Conservation (phyloP, 306 rosid species). For the Spatholobus suberectus region DNA sequence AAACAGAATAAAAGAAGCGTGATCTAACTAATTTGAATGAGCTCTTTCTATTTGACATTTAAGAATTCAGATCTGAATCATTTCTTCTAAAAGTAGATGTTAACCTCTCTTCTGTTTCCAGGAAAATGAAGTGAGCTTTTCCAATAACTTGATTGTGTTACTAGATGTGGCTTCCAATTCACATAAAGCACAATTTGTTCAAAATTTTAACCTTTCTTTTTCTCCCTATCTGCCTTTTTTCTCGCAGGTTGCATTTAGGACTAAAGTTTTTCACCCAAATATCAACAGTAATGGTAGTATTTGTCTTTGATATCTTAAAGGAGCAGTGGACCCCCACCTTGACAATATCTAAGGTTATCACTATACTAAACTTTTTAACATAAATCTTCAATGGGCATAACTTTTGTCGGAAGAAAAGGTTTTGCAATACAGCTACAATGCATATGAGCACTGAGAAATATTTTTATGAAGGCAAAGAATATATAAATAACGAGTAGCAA, state of each 20-base stretch:
- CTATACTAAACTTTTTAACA: constrained; percentile 17
- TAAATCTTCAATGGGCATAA: not conserved
- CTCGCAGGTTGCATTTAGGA: no score
- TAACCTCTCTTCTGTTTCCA: not conserved
- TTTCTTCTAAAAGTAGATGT: not conserved
- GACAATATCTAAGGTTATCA: constrained; percentile 74
- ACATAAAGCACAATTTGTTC: not conserved
- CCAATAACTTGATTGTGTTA: not conserved
- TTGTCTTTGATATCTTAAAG: constrained; percentile 84
- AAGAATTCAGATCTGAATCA: no score
- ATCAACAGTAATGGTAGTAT: constrained; percentile 92
- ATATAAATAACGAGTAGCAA: not conserved
- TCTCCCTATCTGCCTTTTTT: not conserved
- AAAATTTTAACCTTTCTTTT: not conserved
- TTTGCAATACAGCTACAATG: not conserved
- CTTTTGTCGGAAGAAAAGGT: not conserved
- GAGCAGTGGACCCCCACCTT: constrained; percentile 86
- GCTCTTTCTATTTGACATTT: no score
- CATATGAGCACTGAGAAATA: not conserved
- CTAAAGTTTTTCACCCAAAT: constrained; percentile 85
- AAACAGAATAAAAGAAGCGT: no score
- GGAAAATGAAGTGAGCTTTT: constrained; percentile 4
- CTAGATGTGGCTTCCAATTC: not conserved
- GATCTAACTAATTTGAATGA: no score
- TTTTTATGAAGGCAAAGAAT: not conserved